Conservation (phyloP, 2,329 filamentous ascomycete genomes). For the Cordyceps sp. region DNA sequence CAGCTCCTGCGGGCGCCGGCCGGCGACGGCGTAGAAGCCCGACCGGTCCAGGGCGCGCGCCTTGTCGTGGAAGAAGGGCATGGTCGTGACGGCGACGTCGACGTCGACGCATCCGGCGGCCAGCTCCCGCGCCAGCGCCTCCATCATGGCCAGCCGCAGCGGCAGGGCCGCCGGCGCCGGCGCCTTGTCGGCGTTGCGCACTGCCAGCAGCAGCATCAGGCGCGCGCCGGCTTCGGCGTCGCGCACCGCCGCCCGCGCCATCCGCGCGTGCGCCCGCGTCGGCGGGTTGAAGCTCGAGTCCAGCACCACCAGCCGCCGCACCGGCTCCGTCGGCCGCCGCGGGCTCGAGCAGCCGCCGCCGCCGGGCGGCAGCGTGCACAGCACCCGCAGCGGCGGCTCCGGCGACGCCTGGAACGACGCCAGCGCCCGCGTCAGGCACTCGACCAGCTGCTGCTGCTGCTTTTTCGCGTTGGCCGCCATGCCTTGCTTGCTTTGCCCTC, state of each 20-base stretch:
- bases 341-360: conserved; percentile 3
- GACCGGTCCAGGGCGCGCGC: conserved; percentile 35
- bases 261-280: conserved; percentile 40
- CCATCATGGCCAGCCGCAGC: conserved; percentile 56
- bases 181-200: conserved; percentile 50
- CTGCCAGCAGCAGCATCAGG: conserved; percentile 42
- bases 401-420: conserved; percentile 24
- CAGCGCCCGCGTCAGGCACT: conserved; percentile 27
- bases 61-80: conserved; percentile 63
- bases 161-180: conserved; percentile 52
- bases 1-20: conserved; percentile 12
- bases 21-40: conserved; percentile 20
- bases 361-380: conserved; percentile 21
- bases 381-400: conserved; percentile 25
- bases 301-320: conserved; percentile 32
- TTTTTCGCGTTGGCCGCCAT: conserved; percentile 7
- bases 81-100: conserved; percentile 55
- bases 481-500: too few relatives aligned
- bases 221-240: conserved; percentile 13
- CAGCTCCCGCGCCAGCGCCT: conserved; percentile 43
- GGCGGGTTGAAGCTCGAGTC: conserved; percentile 57
- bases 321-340: conserved; percentile 7
- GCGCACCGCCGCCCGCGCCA: conserved; percentile 32
- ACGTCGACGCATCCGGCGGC: conserved; percentile 15
- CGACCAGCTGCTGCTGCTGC: conserved; percentile 16